Conservation (phyloP, 495 filamentous ascomycete genomes). For the Aspergillus campestris region DNA sequence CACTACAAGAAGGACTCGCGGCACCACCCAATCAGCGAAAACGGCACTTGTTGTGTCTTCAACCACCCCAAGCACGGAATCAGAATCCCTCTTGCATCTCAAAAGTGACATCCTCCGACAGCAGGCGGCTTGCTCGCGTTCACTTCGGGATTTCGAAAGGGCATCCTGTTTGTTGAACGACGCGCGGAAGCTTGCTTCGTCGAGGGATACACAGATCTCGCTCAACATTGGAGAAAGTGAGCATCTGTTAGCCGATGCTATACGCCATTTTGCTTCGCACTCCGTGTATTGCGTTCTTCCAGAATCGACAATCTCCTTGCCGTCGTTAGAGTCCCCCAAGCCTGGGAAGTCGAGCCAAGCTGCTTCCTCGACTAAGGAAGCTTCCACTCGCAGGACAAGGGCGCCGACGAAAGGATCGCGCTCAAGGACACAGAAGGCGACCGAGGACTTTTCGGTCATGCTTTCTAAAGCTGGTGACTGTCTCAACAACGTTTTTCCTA, state of each 20-base stretch:
- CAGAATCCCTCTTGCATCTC: constrained; percentile 45
- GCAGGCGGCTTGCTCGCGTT: constrained; percentile 46
- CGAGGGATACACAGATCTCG: constrained; percentile 31
- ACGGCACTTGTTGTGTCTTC: constrained; percentile 22
- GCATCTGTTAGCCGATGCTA: constrained; percentile 46
- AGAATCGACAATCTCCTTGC: constrained; percentile 83
- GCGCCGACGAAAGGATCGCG: constrained; percentile 22
- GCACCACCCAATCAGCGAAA: constrained; percentile 21
- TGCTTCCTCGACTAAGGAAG: constrained; percentile 11
- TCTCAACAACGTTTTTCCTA: constrained; percentile 29
- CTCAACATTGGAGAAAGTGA: constrained; percentile 37
- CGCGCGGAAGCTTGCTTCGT: constrained; percentile 27
- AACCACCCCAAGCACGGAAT: constrained; percentile 10
- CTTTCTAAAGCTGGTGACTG: constrained; percentile 33
- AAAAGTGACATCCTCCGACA: constrained; percentile 55
- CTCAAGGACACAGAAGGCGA: constrained; percentile 25
- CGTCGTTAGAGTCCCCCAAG: constrained; percentile 43
- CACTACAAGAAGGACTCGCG: constrained; percentile 25
- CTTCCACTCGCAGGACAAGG: constrained; percentile 18
- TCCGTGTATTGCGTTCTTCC: constrained; percentile 81
- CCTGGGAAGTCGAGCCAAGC: constrained; percentile 16
- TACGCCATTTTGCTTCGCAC: constrained; percentile 64
- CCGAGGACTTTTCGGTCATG: constrained; percentile 34
- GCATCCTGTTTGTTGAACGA: constrained; percentile 24
- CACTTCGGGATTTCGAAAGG: constrained; percentile 31